A percentile compares a stretch with the other conserved stretches of the same genome.
These are phyloP conservation scores for Leishmania guyanensis DNA, from an alignment of 208 protist species.

Conservation along the genomic window DNA sequence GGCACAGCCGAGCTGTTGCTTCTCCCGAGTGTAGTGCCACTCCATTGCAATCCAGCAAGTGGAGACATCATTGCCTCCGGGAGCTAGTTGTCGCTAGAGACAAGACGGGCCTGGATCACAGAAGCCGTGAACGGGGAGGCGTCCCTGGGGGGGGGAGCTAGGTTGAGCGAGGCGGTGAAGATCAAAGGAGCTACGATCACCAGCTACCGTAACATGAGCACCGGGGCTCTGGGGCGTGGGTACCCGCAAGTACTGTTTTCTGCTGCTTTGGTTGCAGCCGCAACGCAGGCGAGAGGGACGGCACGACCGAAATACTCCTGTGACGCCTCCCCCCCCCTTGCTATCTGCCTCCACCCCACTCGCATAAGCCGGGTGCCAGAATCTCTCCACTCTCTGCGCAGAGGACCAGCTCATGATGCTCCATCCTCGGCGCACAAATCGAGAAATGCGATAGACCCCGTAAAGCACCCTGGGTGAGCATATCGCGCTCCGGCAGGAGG, in stretches of 20 bases:
- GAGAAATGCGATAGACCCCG: background rate
- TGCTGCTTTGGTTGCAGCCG: background rate
- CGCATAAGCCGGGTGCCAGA: background rate
- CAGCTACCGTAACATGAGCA: background rate
- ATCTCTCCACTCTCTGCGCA: background rate
- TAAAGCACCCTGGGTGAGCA: background rate
- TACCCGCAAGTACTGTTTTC: background rate
- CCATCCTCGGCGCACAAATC: background rate
- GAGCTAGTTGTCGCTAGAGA: background rate
- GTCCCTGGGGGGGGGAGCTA: background rate
- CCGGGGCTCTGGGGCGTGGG: background rate
- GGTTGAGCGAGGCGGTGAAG: background rate
- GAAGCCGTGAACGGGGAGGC: background rate
- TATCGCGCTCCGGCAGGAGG: background rate
- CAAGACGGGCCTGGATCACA: background rate
- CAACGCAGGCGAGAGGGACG: background rate
- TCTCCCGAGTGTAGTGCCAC: background rate
- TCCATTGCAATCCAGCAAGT: background rate
- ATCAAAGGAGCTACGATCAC: background rate
- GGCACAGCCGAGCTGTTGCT: constrained; percentile 11
- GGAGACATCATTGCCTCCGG: background rate
- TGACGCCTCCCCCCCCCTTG: background rate
- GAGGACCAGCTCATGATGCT: too few species aligned
- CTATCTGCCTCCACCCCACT: background rate
- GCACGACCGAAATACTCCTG: background rate